These are phyloP conservation scores for Knufia fluminis DNA, from an alignment of 2,329 filamentous ascomycete species.

Conservation along the genomic window DNA sequence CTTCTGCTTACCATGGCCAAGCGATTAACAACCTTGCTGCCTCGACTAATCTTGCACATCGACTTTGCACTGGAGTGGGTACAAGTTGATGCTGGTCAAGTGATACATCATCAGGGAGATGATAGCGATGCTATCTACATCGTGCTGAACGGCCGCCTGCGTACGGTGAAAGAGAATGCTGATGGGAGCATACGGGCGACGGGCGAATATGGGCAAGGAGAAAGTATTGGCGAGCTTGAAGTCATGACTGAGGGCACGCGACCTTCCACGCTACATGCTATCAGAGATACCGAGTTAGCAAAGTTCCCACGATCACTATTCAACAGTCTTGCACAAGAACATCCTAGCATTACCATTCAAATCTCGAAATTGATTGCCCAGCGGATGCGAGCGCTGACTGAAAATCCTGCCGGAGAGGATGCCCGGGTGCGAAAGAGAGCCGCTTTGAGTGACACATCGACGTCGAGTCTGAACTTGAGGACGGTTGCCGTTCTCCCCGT, in stretches of 20 bases:
- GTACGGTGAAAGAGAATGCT: slow-evolving; percentile 71
- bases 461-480: slow-evolving; percentile 82
- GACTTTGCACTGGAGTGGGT: slow-evolving; percentile 98
- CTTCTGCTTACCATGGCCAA: slow-evolving; percentile 95
- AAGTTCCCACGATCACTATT: slow-evolving; percentile 94
- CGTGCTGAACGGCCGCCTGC: slow-evolving; percentile 83
- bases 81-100: slow-evolving; percentile 88
- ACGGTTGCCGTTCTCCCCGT: slow-evolving; percentile 90
- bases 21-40: slow-evolving; percentile 77
- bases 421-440: slow-evolving; percentile 50
- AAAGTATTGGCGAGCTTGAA: slow-evolving; percentile 94
- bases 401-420: slow-evolving; percentile 63
- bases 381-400: slow-evolving; percentile 79
- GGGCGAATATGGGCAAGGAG: slow-evolving; percentile 91
- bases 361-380: slow-evolving; percentile 98
- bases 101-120: slow-evolving; percentile 86
- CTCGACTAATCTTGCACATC: slow-evolving; percentile 85
- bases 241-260: slow-evolving; percentile 89
- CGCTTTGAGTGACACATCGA: slow-evolving; percentile 34
- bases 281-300: slow-evolving; percentile 89
- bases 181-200: slow-evolving; percentile 76
- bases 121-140: slow-evolving; percentile 98
- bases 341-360: slow-evolving; percentile 96
- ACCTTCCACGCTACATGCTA: slow-evolving; percentile 87
- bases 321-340: slow-evolving; percentile 93